Percentiles rank a stretch among this genome's conserved stretches.
Evolutionary conservation across 2,329 filamentous ascomycete species (phyloP).

Genomic region (Colletotrichum eremochloae): DNA sequence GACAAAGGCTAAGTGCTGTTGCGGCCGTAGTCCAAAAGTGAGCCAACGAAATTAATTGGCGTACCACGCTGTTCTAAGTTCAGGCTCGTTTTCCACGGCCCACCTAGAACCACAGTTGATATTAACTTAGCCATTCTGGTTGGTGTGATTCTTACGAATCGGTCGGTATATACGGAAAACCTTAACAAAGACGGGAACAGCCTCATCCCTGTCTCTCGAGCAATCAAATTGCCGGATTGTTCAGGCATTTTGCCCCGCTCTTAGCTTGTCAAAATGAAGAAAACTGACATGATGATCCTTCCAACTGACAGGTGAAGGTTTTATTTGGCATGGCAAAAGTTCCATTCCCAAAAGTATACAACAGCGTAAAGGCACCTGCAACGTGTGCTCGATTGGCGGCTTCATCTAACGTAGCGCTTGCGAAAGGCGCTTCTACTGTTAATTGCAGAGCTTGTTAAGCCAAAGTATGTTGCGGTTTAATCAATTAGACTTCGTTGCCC

Average conservation of each 20-base stretch:
- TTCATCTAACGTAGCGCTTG: background rate
- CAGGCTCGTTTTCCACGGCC: constrained; percentile 1
- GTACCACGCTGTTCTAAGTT: background rate
- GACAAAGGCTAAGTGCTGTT: too few relatives aligned
- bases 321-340: too few relatives aligned
- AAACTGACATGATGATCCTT: background rate
- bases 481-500: constrained; percentile 39
- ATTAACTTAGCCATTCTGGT: constrained; percentile 53
- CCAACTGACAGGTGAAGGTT: background rate
- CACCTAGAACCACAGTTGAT: background rate
- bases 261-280: background rate
- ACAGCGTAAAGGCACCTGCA: too few relatives aligned
- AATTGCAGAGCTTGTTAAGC: background rate
- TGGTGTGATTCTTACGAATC: background rate
- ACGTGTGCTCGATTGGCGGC: too few relatives aligned
- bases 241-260: background rate
- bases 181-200: background rate
- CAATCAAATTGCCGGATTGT: background rate
- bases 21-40: background rate
- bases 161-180: constrained; percentile 23
- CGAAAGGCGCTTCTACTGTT: background rate
- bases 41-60: background rate
- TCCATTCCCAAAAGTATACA: background rate
- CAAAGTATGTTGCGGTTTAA: constrained; percentile 6
- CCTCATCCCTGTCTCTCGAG: constrained; percentile 15